Evolutionary conservation across 2,329 filamentous ascomycete species (phyloP), one percentile per base, ranked within the genome.

Genomic region (Macroventuria anomochaeta): DNA sequence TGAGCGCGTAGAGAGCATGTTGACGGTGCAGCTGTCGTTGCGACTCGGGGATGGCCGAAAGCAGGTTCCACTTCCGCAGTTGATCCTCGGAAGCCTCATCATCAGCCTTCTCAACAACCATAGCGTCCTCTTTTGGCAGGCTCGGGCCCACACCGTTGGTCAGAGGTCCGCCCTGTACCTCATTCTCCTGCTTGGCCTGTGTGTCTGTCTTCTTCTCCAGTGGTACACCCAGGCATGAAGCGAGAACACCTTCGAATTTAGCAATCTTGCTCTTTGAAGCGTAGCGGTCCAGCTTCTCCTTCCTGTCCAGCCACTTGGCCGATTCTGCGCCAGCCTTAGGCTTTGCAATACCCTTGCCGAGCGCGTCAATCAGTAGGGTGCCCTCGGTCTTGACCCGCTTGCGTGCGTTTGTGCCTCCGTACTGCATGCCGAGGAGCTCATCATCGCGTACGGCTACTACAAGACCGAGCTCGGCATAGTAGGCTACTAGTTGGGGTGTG

Each of bases 321-420:
- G 42, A 59, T 13, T 65, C 62, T 15, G 52, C 33, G 21, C 41
- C 48, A 12, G 29, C 20, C 21, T 56, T 58, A 4, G 46, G 28
- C 12, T 52, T 53, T 8, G 54, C 41, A 26, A 83, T 76, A 2
- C 88, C 88, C 55, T 87, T 87, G 1, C 88, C 88, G 47, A 93
- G 84, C 0, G 89, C 88, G 67, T 93, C 88, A 28, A 90, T 88
- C 21, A 93, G 76, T 7, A 90, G 78, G 7, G 88, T 87, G 44
- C 71, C 72, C 32, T 70, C 62, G 3, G 64, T 62, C 59, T 69
- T 76, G n/a, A 63, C 58, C 21, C 74, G 69, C 56, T 77, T 79
- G 6, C 70, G 67, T 8, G 68, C 55, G 6, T 67, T 61, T 5
- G 65, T 52, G 7, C 63, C 66, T 32, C 66, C 68, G 13, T 80